Conservation (phyloP, 768 basidiomycete genomes). For the Pleurotus djamor region DNA sequence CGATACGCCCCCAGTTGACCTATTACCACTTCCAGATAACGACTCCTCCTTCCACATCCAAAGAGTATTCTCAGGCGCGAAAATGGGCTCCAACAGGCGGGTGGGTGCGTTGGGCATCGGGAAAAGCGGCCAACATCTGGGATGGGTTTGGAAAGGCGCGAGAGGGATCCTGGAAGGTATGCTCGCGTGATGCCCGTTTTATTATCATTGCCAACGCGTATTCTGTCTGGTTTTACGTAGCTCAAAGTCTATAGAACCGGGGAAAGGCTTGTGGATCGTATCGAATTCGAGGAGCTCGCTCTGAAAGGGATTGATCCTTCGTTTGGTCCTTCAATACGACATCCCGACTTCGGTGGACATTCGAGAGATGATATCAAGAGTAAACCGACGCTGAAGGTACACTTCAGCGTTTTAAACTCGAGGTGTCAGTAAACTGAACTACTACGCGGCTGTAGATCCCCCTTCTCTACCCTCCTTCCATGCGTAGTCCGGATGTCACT, state of each 20-base stretch:
- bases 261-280: constrained; percentile 63
- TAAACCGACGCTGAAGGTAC: constrained; percentile 4
- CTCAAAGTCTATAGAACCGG: constrained; percentile 59
- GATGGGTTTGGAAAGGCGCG: constrained; percentile 63
- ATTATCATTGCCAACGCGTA: not conserved
- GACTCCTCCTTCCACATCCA: constrained; percentile 12
- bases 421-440: not conserved
- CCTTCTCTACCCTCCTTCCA: constrained; percentile 54
- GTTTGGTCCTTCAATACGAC: constrained; percentile 49
- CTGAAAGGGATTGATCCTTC: constrained; percentile 73
- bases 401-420: not conserved
- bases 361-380: constrained; percentile 14
- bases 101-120: constrained; percentile 42
- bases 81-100: constrained; percentile 38
- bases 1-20: constrained; percentile 22
- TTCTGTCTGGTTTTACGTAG: constrained; percentile 28
- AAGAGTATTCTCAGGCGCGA: constrained; percentile 21
- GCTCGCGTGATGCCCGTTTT: constrained; percentile 16
- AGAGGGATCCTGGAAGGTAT: constrained; percentile 72
- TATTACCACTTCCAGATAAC: constrained; percentile 46
- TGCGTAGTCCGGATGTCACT: constrained; percentile 28
- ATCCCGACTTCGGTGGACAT: constrained; percentile 17
- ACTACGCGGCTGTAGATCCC: constrained; percentile 47
- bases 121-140: constrained; percentile 60
- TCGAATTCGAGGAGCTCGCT: constrained; percentile 81